These are phyloP conservation scores for Vanderwaltozyma verrucispora DNA, from an alignment of 805 yeast genomes.

Conservation along the genomic window DNA sequence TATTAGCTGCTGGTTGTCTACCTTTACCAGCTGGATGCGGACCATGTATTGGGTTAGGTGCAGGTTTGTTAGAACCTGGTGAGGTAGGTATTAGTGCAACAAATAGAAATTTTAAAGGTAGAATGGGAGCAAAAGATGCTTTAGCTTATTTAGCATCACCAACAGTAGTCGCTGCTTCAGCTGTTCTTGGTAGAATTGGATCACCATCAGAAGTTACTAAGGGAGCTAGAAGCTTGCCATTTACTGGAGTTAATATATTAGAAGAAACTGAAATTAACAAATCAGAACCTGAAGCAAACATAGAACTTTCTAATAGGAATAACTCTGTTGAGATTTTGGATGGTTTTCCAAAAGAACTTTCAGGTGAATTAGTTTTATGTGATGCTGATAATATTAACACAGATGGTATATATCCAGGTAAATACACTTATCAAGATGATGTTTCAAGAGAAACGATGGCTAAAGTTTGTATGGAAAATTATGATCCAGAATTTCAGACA, in stretches of 20 bases:
- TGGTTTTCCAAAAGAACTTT: slow-evolving; percentile 84
- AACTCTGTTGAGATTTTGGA: slow-evolving; percentile 51
- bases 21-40: slow-evolving; percentile 99
- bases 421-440: slow-evolving; percentile 97
- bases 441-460: slow-evolving; percentile 95
- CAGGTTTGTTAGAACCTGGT: slow-evolving; percentile 88
- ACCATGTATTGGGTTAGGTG: slow-evolving; percentile 96
- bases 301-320: slow-evolving; percentile 27
- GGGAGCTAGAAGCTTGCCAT: slow-evolving; percentile 36
- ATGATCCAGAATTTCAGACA: slow-evolving; percentile 75
- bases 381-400: slow-evolving; percentile 97
- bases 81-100: slow-evolving; percentile 98
- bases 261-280: slow-evolving; percentile 9
- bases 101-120: slow-evolving; percentile 95
- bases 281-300: slow-evolving; percentile 26
- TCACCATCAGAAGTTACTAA: slow-evolving; percentile 75
- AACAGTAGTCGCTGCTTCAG: slow-evolving; percentile 97
- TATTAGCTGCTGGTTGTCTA: slow-evolving; percentile 86
- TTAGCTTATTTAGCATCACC: slow-evolving; percentile 94
- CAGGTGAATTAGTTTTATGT: slow-evolving; percentile 88
- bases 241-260: slow-evolving; percentile 34
- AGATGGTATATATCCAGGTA: slow-evolving; percentile 98
- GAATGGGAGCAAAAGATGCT: slow-evolving; percentile 98
- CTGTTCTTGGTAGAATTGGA: slow-evolving; percentile 88
- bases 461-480: slow-evolving; percentile 98